Evolutionary conservation across 495 filamentous ascomycete species (phyloP).

Genomic region (Penicillium flavigenum): DNA sequence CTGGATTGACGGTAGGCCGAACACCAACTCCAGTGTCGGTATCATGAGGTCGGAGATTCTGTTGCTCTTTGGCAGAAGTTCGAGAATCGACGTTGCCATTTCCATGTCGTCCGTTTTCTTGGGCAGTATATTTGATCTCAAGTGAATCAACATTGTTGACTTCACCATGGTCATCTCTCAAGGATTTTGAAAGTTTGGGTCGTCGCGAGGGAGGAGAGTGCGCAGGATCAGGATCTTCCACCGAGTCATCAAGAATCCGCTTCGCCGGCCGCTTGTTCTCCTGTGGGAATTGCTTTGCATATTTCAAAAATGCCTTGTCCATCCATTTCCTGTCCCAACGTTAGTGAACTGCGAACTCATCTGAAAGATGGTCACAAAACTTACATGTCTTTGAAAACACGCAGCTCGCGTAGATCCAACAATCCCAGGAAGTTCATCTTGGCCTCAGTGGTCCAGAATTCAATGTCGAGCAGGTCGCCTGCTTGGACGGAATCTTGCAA

Average conservation of each 20-base stretch:
- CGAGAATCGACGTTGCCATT: slow-evolving; percentile 1
- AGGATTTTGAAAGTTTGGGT: not conserved
- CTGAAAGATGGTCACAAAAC: not conserved
- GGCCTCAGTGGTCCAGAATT: slow-evolving; percentile 28
- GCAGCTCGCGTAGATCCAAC: slow-evolving; percentile 11
- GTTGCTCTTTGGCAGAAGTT: slow-evolving; percentile 5
- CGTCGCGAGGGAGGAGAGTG: not conserved
- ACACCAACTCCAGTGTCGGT: slow-evolving; percentile 24
- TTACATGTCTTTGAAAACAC: slow-evolving; percentile 25
- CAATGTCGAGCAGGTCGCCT: slow-evolving; percentile 36
- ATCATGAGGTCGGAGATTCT: slow-evolving; percentile 3
- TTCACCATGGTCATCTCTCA: slow-evolving; percentile 8
- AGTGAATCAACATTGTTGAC: not conserved
- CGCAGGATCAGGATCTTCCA: slow-evolving; percentile 1
- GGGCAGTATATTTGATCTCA: not conserved
- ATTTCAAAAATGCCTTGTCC: slow-evolving; percentile 36
- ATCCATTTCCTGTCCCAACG: slow-evolving; percentile 32
- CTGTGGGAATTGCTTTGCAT: slow-evolving; percentile 14
- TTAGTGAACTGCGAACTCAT: slow-evolving; percentile 10
- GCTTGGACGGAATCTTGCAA: slow-evolving; percentile 21
- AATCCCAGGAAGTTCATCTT: slow-evolving; percentile 23
- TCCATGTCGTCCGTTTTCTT: not conserved
- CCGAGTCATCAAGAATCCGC: not conserved
- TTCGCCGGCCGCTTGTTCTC: slow-evolving; percentile 17
- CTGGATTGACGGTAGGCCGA: slow-evolving; percentile 8